phyloP scores from a whole-genome alignment of 164 flowering plant species.

The Liquidambar formosana region DNA sequence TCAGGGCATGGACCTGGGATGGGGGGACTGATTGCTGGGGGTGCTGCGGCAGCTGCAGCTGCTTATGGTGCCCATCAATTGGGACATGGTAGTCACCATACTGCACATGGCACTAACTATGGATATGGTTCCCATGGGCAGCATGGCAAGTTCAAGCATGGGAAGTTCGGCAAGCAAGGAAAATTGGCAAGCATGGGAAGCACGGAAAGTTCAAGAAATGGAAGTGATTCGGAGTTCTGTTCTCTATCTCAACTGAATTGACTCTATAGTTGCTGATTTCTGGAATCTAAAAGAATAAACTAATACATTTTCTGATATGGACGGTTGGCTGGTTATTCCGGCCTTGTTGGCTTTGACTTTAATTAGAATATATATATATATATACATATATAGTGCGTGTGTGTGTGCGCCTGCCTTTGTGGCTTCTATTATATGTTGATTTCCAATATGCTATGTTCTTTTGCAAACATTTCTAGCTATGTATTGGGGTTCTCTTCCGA shows the following conservation, averaged over 20 bases:
- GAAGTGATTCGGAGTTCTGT: slow-evolving; percentile 35
- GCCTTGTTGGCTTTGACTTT: too few relatives aligned
- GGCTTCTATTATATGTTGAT: too few relatives aligned
- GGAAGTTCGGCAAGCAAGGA: slow-evolving; percentile 37
- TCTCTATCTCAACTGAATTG: background rate
- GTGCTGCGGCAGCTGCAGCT: slow-evolving; percentile 56
- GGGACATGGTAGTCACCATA: slow-evolving; percentile 8
- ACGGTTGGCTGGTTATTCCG: too few relatives aligned
- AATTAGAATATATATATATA: too few relatives aligned
- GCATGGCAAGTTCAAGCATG: slow-evolving; percentile 43
- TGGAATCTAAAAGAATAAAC: background rate
- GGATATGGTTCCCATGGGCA: slow-evolving; percentile 24
- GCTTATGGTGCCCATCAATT: slow-evolving; percentile 37
- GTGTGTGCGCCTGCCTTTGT: too few relatives aligned
- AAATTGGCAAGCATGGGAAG: slow-evolving; percentile 29
- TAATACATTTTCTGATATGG: background rate
- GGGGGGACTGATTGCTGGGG: slow-evolving; percentile 49
- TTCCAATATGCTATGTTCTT: too few relatives aligned
- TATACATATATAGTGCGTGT: too few relatives aligned
- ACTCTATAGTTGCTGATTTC: background rate
- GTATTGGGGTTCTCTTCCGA: too few relatives aligned
- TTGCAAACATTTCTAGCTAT: too few relatives aligned
- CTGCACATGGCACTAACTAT: too few relatives aligned
- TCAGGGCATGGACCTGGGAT: slow-evolving; percentile 42
- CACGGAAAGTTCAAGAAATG: slow-evolving; percentile 58